Evolutionary conservation across 2,329 filamentous ascomycete species (phyloP).

Genomic region (Phialophora tarda): DNA sequence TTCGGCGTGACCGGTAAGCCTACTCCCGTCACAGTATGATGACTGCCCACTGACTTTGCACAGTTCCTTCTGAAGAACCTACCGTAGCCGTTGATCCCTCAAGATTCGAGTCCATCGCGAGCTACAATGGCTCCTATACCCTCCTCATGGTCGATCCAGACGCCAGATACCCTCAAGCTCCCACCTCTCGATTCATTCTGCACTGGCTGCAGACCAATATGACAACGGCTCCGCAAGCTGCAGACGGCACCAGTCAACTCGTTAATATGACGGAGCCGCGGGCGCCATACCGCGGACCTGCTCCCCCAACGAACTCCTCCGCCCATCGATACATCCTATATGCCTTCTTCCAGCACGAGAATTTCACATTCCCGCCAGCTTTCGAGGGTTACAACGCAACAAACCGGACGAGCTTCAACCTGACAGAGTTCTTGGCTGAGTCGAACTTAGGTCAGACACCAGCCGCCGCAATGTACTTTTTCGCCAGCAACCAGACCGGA

Average conservation of each 20-base stretch:
- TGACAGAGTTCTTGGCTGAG: conserved; percentile 31
- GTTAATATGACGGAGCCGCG: conserved; percentile 29
- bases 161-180: conserved; percentile 34
- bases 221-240: conserved; percentile 18
- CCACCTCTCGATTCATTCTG: conserved; percentile 29
- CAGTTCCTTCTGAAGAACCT: conserved; percentile 32
- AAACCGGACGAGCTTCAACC: conserved; percentile 33
- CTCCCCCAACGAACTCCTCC: conserved; percentile 36
- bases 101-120: conserved; percentile 28
- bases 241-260: conserved; percentile 32
- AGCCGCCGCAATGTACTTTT: conserved; percentile 37
- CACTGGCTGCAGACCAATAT: conserved; percentile 37
- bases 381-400: conserved; percentile 31
- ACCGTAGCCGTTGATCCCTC: conserved; percentile 33
- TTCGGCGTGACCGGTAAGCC: conserved; percentile 33
- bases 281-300: conserved; percentile 29
- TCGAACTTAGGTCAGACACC: conserved; percentile 32
- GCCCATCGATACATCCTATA: conserved; percentile 39
- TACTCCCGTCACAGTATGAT: neutral
- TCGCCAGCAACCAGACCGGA: conserved; percentile 33
- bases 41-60: conserved; percentile 7
- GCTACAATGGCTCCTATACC: conserved; percentile 35
- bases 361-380: conserved; percentile 31
- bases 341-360: conserved; percentile 34
- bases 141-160: conserved; percentile 39